Conservation (phyloP, 768 basidiomycete genomes). For the Porpolomopsis calyptriformis region DNA sequence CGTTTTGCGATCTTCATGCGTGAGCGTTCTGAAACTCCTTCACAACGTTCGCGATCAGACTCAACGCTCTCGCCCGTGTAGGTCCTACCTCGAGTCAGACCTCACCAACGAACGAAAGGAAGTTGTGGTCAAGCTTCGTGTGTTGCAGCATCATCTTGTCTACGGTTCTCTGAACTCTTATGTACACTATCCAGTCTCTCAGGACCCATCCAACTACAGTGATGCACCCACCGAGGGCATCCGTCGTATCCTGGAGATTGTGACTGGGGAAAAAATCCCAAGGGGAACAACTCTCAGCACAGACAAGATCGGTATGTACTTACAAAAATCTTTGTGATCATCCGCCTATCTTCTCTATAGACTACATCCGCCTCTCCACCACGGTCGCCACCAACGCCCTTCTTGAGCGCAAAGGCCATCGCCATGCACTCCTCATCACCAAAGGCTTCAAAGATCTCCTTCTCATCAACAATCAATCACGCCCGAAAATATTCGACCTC, state of each 20-base stretch:
- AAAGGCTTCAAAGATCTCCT: constrained; percentile 87
- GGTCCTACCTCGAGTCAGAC: constrained; percentile 67
- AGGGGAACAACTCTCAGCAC: constrained; percentile 60
- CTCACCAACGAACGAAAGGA: constrained; percentile 54
- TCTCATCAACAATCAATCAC: constrained; percentile 88
- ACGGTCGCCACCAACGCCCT: constrained; percentile 96
- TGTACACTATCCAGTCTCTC: no score
- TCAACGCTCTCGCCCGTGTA: constrained; percentile 16
- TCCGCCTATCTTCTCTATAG: constrained; percentile 28
- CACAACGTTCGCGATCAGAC: neutral
- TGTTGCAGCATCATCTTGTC: constrained; percentile 24
- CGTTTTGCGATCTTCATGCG: constrained; percentile 87
- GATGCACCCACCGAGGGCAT: constrained; percentile 96
- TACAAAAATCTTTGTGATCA: no score
- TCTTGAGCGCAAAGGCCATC: constrained; percentile 88
- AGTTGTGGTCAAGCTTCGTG: constrained; percentile 82
- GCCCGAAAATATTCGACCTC: constrained; percentile 90
- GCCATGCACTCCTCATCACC: constrained; percentile 85
- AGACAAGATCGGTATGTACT: constrained; percentile 61
- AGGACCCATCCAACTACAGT: constrained; percentile 76
- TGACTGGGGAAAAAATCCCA: constrained; percentile 57
- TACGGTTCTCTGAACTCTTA: no score
- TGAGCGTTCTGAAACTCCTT: constrained; percentile 25
- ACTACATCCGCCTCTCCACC: constrained; percentile 85
- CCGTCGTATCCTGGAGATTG: constrained; percentile 69